Evolutionary conservation across 768 basidiomycete species (phyloP), one percentile per base, ranked within the genome.

Genomic region (Neoboletus brunneissimus): DNA sequence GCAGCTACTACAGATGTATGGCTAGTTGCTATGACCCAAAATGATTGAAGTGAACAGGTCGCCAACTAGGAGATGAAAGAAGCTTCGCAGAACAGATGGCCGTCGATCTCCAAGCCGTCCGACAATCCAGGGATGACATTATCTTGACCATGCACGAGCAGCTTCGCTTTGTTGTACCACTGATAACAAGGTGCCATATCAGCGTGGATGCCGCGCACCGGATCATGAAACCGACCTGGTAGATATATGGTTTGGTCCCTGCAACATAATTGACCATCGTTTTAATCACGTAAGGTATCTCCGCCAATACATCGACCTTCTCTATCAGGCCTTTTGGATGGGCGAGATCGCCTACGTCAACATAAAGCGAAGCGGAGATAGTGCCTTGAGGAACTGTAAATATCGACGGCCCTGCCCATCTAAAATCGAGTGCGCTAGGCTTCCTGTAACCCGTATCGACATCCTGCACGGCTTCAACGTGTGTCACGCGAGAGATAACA

Each of bases 221-320:
- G 4, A 50, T 7, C 4, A 22, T 20, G 51, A 51, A 40, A 75
- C 84, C 53, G 51, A 89, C 94, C 83, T 95, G 92, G 73, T 96
- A 97, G 70, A 96, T 89, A 71, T 86, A 95, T 0, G 94, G 96
- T 72, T 95, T 94, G 22, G 91, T 93, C 40, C 92, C 90, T 38
- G 94, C 86, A 37, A 94, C 94, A 65, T 96, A 96, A 67, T 88
- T 92, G 62, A 99, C 86, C 58, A 94, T 88, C 72, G 94, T 85
- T 77, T 94, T 93, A 70, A 99, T 75, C 53, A 96, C 85, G 57
- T 88, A 86, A 12, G 97, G 97, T 60, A 97, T 91, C 76, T 99
- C 95, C 6, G 90, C 94, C 10, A 99, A 81, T 3, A 98, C 86
- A 66, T 99, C 94, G 27, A 98, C 91, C 73, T 96, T 94, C 72